Evolutionary conservation across 768 basidiomycete species (phyloP), one percentile per base, ranked within the genome.

Genomic region (Austroboletus eburneus): DNA sequence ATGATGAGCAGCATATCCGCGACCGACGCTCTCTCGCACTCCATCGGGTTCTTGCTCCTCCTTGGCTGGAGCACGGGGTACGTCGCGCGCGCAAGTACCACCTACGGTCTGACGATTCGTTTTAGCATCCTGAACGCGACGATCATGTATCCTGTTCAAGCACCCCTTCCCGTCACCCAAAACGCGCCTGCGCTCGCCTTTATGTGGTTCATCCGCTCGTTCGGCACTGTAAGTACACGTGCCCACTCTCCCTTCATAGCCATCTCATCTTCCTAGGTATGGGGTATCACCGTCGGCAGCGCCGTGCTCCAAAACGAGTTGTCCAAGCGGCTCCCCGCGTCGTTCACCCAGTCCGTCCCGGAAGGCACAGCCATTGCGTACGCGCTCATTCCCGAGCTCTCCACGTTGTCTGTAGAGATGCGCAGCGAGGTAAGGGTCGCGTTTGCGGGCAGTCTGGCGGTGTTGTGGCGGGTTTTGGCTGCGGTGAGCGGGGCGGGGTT

Each of bases 261-360:
- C n/a, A 10, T 41, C 14, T 38, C 21, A 5, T 30, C 13, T 8
- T 6, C 25, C 3, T 58, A 79, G 71, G 65, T 67, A 4, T 76
- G 77, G 72, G 80, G 80, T 3, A 62, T 80, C 42, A 66, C 72
- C 0, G 67, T 82, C 43, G 72, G 49, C 81, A 79, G n/a, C n/a
- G n/a, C n/a, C n/a, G n/a, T n/a, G n/a, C n/a, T n/a, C n/a, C n/a
- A n/a, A n/a, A n/a, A n/a, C 57, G 47, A 71, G 42, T 69, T 81
- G 9, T 56, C 56, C 9, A 62, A 57, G 25, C 55, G 56, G 2
- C 70, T 81, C 0, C 77, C 79, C 0, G 34, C 44, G 1, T 62
- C 51, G 0, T 76, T 77, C 49, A 30, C 65, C 16, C 38, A 55
- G 2, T 56, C 59, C 22, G 64, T 74, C 50, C 66, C 69, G 0